Conservation (phyloP, 2,329 filamentous ascomycete genomes). For the Ilyonectria robusta region DNA sequence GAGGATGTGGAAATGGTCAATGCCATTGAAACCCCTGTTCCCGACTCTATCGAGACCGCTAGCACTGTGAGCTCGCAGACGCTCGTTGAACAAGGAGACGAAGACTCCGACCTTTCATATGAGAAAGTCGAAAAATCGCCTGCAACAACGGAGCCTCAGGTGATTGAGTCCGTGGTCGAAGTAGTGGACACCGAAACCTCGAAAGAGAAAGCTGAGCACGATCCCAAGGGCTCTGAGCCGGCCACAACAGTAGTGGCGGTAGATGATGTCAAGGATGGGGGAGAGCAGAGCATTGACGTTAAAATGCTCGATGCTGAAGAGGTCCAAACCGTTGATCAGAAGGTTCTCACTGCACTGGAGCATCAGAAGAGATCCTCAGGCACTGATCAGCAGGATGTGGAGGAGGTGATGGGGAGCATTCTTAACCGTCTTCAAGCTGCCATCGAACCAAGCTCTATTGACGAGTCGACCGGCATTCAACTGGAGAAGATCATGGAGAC, state of each 20-base stretch:
- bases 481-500: slow-evolving; percentile 83
- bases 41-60: slow-evolving; percentile 54
- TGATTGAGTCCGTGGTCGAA: slow-evolving; percentile 44
- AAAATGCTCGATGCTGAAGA: slow-evolving; percentile 52
- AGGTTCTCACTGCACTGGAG: slow-evolving; percentile 61
- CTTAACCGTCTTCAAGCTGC: slow-evolving; percentile 92
- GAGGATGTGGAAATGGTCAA: slow-evolving; percentile 55
- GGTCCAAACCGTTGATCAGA: slow-evolving; percentile 59
- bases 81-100: slow-evolving; percentile 61
- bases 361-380: slow-evolving; percentile 63
- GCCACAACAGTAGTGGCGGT: slow-evolving; percentile 20
- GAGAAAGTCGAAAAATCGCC: slow-evolving; percentile 50
- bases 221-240: slow-evolving; percentile 9
- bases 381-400: slow-evolving; percentile 90
- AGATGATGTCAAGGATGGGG: slow-evolving; percentile 21
- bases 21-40: slow-evolving; percentile 49
- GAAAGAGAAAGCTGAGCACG: slow-evolving; percentile 23
- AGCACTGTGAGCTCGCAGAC: slow-evolving; percentile 68
- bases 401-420: slow-evolving; percentile 94
- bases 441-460: slow-evolving; percentile 79
- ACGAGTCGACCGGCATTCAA: slow-evolving; percentile 78
- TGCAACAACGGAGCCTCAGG: slow-evolving; percentile 40
- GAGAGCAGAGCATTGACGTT: slow-evolving; percentile 35
- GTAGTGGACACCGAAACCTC: slow-evolving; percentile 33
- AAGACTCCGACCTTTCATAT: slow-evolving; percentile 53